phyloP scores from a whole-genome alignment of 495 filamentous ascomycete genomes.

The Jackrogersella multiformis region DNA sequence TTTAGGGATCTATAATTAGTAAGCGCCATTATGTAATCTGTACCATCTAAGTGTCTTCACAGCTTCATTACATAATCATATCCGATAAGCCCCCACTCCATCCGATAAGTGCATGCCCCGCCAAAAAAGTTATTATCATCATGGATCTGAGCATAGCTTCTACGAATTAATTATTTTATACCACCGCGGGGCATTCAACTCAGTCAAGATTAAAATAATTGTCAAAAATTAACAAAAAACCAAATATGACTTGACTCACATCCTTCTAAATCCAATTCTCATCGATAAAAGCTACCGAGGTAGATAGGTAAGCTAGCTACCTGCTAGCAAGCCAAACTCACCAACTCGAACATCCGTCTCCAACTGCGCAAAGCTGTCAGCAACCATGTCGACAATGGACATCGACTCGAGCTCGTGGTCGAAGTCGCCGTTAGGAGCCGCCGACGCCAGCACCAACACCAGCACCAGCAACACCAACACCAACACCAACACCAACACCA shows the following conservation, averaged over 20 bases:
- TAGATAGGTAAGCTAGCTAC: background rate
- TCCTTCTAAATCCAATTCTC: background rate
- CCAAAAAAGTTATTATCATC: conserved; percentile 31
- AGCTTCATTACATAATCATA: too few relatives aligned
- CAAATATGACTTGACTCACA: background rate
- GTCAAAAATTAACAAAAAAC: too few relatives aligned
- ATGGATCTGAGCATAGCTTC: too few relatives aligned
- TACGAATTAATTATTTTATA: too few relatives aligned
- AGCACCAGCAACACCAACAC: background rate
- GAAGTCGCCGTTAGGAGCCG: background rate
- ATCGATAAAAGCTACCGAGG: too few relatives aligned
- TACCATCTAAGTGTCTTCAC: too few relatives aligned
- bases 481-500: background rate
- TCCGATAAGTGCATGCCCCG: conserved; percentile 40
- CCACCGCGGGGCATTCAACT: too few relatives aligned
- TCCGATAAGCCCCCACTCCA: conserved; percentile 34
- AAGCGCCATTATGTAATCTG: too few relatives aligned
- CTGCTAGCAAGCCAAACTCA: background rate
- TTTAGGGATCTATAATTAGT: too few relatives aligned
- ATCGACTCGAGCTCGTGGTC: conserved; percentile 6
- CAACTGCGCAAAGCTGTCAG: background rate
- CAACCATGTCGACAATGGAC: conserved; percentile 11
- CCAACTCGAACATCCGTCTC: background rate
- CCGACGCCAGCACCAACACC: too few relatives aligned
- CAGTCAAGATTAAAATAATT: too few relatives aligned